phyloP scores from a whole-genome alignment of 2,329 filamentous ascomycete species.

The Cladosporium sphaerospermum region DNA sequence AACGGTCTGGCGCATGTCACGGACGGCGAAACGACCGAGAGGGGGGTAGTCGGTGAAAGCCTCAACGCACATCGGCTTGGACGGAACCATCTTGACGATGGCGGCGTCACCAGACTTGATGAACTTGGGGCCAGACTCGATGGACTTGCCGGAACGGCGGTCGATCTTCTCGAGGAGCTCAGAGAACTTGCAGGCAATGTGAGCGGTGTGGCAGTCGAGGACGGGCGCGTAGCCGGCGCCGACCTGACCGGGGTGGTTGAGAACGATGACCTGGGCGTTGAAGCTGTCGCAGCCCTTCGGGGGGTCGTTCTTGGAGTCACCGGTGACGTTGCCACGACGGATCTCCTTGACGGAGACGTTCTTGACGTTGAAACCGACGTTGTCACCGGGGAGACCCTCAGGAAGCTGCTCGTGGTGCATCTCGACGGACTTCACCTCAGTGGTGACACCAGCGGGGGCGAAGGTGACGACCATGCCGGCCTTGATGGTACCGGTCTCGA shows the following conservation, averaged over 20 bases:
- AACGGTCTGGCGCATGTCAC: constrained; percentile 86
- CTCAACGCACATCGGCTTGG: constrained; percentile 99
- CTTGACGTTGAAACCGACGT: constrained; percentile 99
- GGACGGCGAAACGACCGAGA: constrained; percentile 99
- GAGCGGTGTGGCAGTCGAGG: constrained; percentile 99
- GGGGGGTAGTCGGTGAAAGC: constrained; percentile 99
- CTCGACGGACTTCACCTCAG: constrained; percentile 99
- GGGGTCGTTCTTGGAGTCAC: constrained; percentile 99
- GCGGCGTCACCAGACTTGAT: constrained; percentile 99
- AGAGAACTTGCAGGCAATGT: constrained; percentile 99
- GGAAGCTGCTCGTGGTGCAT: constrained; percentile 99
- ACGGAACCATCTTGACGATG: constrained; percentile 99
- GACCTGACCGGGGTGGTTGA: constrained; percentile 99
- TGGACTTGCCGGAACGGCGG: constrained; percentile 97
- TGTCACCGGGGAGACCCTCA: constrained; percentile 97
- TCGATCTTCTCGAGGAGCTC: constrained; percentile 99
- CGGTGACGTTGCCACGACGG: constrained; percentile 98
- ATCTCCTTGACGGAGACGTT: constrained; percentile 99
- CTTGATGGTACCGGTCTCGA: constrained; percentile 96
- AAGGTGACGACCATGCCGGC: constrained; percentile 91
- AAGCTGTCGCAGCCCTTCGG: constrained; percentile 83
- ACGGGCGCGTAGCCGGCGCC: constrained; percentile 98
- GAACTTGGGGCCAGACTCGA: constrained; percentile 92
- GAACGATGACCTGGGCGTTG: constrained; percentile 99
- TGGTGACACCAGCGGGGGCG: constrained; percentile 97